Evolutionary conservation across 192 early-diverging fungal genomes (phyloP).

Genomic region (Allomyces arbusculus): DNA sequence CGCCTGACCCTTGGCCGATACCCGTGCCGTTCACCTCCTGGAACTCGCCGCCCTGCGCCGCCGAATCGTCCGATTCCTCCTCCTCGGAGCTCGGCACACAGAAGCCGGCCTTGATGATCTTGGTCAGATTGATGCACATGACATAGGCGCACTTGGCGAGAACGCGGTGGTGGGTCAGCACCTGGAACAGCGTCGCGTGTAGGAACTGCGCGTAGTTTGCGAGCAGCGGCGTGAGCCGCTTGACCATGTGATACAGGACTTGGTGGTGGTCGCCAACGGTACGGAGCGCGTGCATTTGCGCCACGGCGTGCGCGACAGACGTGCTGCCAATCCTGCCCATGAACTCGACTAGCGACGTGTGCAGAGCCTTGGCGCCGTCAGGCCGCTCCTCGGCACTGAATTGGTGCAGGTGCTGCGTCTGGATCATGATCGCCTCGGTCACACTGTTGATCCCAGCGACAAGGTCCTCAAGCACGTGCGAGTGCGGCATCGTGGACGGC

Average conservation of each 20-base stretch:
- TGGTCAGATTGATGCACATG: constrained; percentile 43
- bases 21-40: constrained; percentile 60
- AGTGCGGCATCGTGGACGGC: no score
- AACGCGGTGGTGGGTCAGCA: constrained; percentile 40
- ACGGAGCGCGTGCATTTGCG: background rate
- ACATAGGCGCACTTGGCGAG: constrained; percentile 51
- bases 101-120: constrained; percentile 64
- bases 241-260: background rate
- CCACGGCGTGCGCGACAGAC: background rate
- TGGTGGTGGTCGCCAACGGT: background rate
- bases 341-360: background rate
- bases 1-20: constrained; percentile 65
- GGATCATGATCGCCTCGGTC: background rate
- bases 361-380: background rate
- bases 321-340: background rate
- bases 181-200: constrained; percentile 17
- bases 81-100: constrained; percentile 53
- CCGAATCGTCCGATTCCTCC: constrained; percentile 35
- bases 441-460: background rate
- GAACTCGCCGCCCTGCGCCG: constrained; percentile 23
- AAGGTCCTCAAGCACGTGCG: no score
- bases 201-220: background rate
- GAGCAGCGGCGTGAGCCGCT: background rate
- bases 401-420: background rate
- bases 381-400: background rate